Evolutionary conservation across 345 rosid genomes (phyloP), one percentile per base, ranked within the genome.

Genomic region (Ailanthus altissimus): DNA sequence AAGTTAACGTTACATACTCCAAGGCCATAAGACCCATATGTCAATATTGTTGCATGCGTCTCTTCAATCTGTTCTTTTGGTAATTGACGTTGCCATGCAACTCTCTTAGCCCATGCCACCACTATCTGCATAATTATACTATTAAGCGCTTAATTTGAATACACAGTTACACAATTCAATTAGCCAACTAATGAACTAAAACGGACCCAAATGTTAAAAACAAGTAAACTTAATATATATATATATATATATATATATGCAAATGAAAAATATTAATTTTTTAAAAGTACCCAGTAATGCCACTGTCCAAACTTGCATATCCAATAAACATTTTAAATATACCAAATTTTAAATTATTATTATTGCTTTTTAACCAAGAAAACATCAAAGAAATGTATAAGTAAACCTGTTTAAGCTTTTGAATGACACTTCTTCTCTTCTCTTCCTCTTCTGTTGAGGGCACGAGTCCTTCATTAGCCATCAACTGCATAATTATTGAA

Each of bases 21-120:
- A 45, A 88, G 90, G 57, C 87, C 90, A 50, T 88, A 88, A 49
- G 93, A 90, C 56, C 93, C 93, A 38, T 84, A 85, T 28, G 91
- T 72, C 70, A 90, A 65, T 23, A 90, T 26, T 21, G 89, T 81
- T 9, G 91, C 93, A 76, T 71, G 77, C 6, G 81, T 80, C 25
- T 82, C 83, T 8, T 75, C 77, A 62, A 86, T 82, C 36, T 83
- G 82, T 74, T 88, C 78, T 56, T 79, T 82, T 0, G 85, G 80
- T 25, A 88, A 81, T 38, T 79, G 50, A 0, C 84, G 85, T 78
- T 88, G 84, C 90, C 90, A 89, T 11, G 93, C 90, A 64, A 86
- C 87, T 25, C 18, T 80, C 86, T 83, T 86, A 28, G 61, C 79
- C 91, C 93, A 90, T 65, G 49, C 79, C 83, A 81, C 50, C 21